These are phyloP conservation scores for Apiospora malaysiana DNA, from an alignment of 2,329 filamentous ascomycete genomes.

Conservation along the genomic window DNA sequence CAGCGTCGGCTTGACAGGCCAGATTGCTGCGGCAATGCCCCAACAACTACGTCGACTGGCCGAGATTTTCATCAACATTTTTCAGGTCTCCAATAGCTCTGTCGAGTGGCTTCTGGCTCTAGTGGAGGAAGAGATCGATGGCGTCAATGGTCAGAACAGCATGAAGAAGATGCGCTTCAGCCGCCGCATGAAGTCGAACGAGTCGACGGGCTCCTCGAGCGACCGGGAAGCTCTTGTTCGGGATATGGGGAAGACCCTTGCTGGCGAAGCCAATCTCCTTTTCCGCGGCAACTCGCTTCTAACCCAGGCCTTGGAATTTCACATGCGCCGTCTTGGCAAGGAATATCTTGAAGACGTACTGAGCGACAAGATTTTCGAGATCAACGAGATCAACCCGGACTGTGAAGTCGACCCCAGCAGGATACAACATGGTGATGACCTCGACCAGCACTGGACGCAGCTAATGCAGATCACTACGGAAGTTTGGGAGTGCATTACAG, in stretches of 20 bases:
- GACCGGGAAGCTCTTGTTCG: slow-evolving; percentile 76
- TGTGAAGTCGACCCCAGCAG: slow-evolving; percentile 95
- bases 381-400: slow-evolving; percentile 88
- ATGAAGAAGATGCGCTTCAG: slow-evolving; percentile 77
- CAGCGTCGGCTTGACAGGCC: slow-evolving; percentile 79
- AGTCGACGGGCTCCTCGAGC: slow-evolving; percentile 65
- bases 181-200: slow-evolving; percentile 72
- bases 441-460: slow-evolving; percentile 82
- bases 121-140: slow-evolving; percentile 97
- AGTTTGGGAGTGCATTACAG: slow-evolving; percentile 83
- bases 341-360: slow-evolving; percentile 91
- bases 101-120: slow-evolving; percentile 91
- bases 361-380: slow-evolving; percentile 83
- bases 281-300: slow-evolving; percentile 95
- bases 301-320: slow-evolving; percentile 90
- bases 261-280: slow-evolving; percentile 89
- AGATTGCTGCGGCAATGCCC: slow-evolving; percentile 81
- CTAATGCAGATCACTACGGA: slow-evolving; percentile 79
- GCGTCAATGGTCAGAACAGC: slow-evolving; percentile 80
- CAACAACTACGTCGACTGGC: slow-evolving; percentile 80
- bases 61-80: slow-evolving; percentile 90
- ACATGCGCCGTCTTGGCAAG: slow-evolving; percentile 93
- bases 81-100: slow-evolving; percentile 85
- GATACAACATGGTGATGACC: slow-evolving; percentile 68
- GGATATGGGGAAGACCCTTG: slow-evolving; percentile 79